Base-by-base conservation (phyloP, 106 monocot genomes). In the Posidonia australis region DNA sequence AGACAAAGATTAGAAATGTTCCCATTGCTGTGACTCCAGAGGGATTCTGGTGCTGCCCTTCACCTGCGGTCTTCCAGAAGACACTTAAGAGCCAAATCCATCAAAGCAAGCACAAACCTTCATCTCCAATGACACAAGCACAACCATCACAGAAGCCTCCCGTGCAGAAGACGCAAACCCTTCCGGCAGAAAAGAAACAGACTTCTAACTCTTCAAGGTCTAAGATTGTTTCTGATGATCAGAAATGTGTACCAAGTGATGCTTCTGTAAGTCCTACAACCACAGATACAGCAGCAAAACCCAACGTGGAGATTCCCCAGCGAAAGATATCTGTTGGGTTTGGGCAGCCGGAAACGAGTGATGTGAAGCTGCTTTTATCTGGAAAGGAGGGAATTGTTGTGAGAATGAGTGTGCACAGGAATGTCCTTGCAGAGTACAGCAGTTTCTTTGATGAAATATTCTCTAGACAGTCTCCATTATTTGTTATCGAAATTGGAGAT, bases 31-130 rank as follows among this genome's bases (percentile, higher is more conserved):
- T 94, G 23, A 90, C 94, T 31, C 90, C 94, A 47, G 94, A 94
- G 78, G 94, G 90, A 3, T 94, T 94, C 55, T 94, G 94, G 94
- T 94, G 94, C 57, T 94, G 90, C 62, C 94, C 94, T 46, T 84
- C 94, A 10, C 94, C 84, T 13, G 94, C 79, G 36, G 86, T 80
- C 19, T 72, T 96, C 60, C 94, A 96, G 60, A 96, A 89, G 67
- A 87, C 86, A 10, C 63, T 90, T 17, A 96, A 90, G 51, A 77
- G 78, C 82, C 94, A 82, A 55, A 74, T 53, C 64, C 73, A 53
- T 25, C 81, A 80, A 68, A 80, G 12, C 70, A 81, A 76, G 48
- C 77, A 70, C 16, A 83, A 76, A 29, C 66, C 66, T 44, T 55
- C 79, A 31, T 67, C 82, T 0, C 69, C 65, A 10, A 65, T 67